Percentiles rank a stretch among this genome's conserved stretches.
phyloP scores from a whole-genome alignment of 208 protist genomes.

The Strigomonas culicis region DNA sequence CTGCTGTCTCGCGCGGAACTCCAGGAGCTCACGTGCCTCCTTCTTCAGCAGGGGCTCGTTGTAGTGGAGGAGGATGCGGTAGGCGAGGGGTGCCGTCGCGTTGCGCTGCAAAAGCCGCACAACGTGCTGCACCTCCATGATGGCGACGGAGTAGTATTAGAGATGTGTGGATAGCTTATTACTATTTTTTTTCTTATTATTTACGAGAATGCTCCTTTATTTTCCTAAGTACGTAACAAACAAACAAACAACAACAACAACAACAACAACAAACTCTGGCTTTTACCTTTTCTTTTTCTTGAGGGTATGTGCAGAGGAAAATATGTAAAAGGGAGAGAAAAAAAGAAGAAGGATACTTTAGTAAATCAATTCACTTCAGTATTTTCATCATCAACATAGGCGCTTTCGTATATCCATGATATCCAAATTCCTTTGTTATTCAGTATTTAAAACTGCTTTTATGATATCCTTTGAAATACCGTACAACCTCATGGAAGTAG shows the following conservation, averaged over 20 bases:
- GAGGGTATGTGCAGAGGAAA: not conserved
- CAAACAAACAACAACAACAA: constrained; percentile 13
- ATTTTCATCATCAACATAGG: no score
- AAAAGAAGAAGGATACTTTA: not conserved
- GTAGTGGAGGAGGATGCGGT: constrained; percentile 61
- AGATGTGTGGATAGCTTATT: no score
- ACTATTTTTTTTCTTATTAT: not conserved
- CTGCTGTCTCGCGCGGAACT: constrained; percentile 32
- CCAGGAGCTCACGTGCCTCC: constrained; percentile 53
- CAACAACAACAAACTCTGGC: constrained; percentile 6
- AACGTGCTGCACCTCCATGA: constrained; percentile 56
- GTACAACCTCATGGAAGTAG: no score
- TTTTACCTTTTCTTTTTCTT: constrained; percentile 7
- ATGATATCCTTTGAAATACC: not conserved
- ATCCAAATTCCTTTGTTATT: no score
- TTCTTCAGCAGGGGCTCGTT: constrained; percentile 70
- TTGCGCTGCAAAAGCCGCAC: constrained; percentile 40
- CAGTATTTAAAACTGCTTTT: not conserved
- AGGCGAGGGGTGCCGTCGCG: constrained; percentile 27
- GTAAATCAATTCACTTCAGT: not conserved
- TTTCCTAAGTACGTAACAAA: constrained; percentile 6
- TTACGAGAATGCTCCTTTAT: not conserved
- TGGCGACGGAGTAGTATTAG: not conserved
- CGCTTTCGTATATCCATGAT: no score
- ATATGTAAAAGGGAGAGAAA: constrained; percentile 15